phyloP scores from a whole-genome alignment of 2,329 filamentous ascomycete genomes.

The Gaeumannomyces sp. region DNA sequence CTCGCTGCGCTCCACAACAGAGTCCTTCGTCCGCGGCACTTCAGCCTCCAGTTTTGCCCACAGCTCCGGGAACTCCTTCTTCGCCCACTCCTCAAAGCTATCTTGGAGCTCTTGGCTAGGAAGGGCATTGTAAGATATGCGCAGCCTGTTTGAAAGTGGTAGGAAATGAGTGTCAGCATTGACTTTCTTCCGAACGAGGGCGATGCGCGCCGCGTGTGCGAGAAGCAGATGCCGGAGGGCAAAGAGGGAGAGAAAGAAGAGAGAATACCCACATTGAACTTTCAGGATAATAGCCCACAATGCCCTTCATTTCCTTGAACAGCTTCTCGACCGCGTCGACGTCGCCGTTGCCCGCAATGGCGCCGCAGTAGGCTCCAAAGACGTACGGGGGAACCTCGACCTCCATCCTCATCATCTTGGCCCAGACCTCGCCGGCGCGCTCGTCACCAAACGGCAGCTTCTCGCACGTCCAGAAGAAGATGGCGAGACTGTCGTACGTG shows the following conservation, averaged over 20 bases:
- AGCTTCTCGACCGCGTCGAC: slow-evolving; percentile 61
- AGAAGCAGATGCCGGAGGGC: background rate
- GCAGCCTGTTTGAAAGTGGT: slow-evolving; percentile 49
- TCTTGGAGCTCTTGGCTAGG: slow-evolving; percentile 59
- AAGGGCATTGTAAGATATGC: slow-evolving; percentile 68
- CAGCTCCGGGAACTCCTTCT: slow-evolving; percentile 56
- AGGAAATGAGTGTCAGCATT: slow-evolving; percentile 2
- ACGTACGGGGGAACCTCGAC: slow-evolving; percentile 69
- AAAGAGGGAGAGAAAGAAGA: slow-evolving; percentile 9
- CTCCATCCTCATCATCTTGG: slow-evolving; percentile 64
- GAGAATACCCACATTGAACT: slow-evolving; percentile 57
- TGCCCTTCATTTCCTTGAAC: slow-evolving; percentile 59
- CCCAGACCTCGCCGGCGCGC: slow-evolving; percentile 63
- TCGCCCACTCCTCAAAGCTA: slow-evolving; percentile 69
- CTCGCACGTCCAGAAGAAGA: slow-evolving; percentile 77
- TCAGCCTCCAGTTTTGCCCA: slow-evolving; percentile 62
- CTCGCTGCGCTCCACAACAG: slow-evolving; percentile 33
- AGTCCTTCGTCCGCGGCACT: slow-evolving; percentile 4
- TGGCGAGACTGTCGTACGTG: slow-evolving; percentile 70
- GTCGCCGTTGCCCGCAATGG: slow-evolving; percentile 66
- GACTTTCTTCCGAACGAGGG: background rate
- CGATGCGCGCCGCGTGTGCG: too few relatives aligned
- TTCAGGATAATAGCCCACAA: slow-evolving; percentile 62
- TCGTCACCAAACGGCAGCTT: slow-evolving; percentile 49
- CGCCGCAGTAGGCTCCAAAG: slow-evolving; percentile 71